These are phyloP conservation scores for Colletotrichum sansevieriae DNA, from an alignment of 2,329 filamentous ascomycete genomes.

Conservation along the genomic window DNA sequence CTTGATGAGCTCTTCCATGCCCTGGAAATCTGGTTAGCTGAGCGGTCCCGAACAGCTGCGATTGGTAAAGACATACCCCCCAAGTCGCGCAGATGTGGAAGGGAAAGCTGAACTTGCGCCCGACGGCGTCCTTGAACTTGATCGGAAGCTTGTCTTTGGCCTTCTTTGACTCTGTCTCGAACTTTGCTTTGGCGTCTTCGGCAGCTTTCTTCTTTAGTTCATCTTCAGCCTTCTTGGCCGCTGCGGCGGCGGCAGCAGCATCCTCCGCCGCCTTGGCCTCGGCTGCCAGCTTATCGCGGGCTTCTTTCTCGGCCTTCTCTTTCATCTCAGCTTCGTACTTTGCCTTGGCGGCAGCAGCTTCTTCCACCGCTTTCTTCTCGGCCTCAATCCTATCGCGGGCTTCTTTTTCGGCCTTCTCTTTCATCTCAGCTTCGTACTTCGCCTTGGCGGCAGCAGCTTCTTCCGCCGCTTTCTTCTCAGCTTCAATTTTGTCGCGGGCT, in stretches of 20 bases:
- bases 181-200: conserved; percentile 65
- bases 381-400: conserved; percentile 48
- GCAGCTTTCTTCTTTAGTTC: conserved; percentile 68
- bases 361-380: conserved; percentile 47
- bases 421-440: conserved; percentile 46
- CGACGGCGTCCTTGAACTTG: conserved; percentile 91
- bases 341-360: conserved; percentile 44
- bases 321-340: conserved; percentile 46
- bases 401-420: conserved; percentile 52
- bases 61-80: conserved; percentile 69
- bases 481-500: conserved; percentile 47
- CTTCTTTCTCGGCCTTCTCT: conserved; percentile 56
- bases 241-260: conserved; percentile 54
- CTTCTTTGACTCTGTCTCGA: conserved; percentile 63
- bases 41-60: background rate
- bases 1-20: conserved; percentile 88
- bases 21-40: conserved; percentile 61
- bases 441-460: conserved; percentile 46
- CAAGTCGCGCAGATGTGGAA: conserved; percentile 88
- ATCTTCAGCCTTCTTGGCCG: conserved; percentile 64
- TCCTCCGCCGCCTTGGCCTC: conserved; percentile 54
- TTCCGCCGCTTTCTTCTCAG: conserved; percentile 48
- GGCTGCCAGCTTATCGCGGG: conserved; percentile 54
- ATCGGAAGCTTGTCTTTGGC: conserved; percentile 76
- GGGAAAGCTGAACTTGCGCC: conserved; percentile 92